Base-by-base conservation (phyloP, 768 basidiomycete genomes). In the Cystobasidium tubakii region DNA sequence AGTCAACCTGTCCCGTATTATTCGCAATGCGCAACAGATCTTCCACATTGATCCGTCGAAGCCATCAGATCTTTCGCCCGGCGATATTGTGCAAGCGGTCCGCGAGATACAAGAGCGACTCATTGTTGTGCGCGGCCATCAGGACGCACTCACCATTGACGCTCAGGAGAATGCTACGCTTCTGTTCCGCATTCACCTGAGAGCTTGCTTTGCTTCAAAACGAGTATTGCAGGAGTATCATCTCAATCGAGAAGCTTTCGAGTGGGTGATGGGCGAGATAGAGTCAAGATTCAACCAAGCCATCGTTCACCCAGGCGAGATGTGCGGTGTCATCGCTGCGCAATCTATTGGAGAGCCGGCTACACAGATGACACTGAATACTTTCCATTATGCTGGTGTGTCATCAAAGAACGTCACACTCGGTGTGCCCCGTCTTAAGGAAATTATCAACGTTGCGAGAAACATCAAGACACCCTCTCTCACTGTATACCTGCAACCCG, bases 341-440 rank as follows among this genome's bases (percentile, higher is more conserved):
- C 96, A 99, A 83, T 98, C 96, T 0, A 99, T 98, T 77, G 96
- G 96, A 82, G 96, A 98, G 84, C 96, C 96, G 0, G 96, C 96
- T 2, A 99, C 96, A 0, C 96, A 99, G 83, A 98, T 99, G 96
- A 98, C 96, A 6, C 82, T 99, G 73, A 99, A 99, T 82, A 98
- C 95, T 0, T 99, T 98, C 90, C 96, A 99, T 83, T 98, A 97
- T 81, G 96, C 96, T 75, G 96, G 96, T 88, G 96, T 99, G 29
- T 95, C 96, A n/a, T 92, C 90, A 80, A 98, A 98, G 84, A 97
- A 96, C 82, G 96, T 99, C 63, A 99, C 96, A 0, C 91, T 98
- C 74, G 96, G 96, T 88, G 96, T 99, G 1, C 96, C 96, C 1
- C 94, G 96, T 82, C 82, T 99, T 76, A 98, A 98, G 84, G 96